Evolutionary conservation across 2,329 filamentous ascomycete species (phyloP).

Genomic region (Didymella glomerata): DNA sequence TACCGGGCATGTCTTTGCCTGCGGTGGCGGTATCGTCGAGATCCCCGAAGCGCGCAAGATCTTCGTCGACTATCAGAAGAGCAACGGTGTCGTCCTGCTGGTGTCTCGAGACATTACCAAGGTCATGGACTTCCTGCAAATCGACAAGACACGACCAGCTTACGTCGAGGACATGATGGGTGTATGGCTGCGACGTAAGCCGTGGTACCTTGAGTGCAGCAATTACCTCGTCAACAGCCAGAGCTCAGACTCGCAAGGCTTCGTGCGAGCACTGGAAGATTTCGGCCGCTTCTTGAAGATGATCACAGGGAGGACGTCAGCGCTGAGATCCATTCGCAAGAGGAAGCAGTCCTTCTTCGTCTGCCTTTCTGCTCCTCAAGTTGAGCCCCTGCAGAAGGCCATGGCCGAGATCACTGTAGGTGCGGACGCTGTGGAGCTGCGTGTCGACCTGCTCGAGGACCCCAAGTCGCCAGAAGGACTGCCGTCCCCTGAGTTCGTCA

Average conservation of each 20-base stretch:
- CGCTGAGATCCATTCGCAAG: conserved; percentile 67
- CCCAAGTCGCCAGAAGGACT: conserved; percentile 65
- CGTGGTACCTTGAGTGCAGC: conserved; percentile 91
- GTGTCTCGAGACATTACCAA: conserved; percentile 88
- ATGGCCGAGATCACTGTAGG: conserved; percentile 80
- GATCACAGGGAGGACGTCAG: conserved; percentile 68
- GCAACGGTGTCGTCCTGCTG: conserved; percentile 83
- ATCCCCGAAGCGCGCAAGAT: conserved; percentile 79
- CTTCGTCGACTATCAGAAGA: conserved; percentile 75
- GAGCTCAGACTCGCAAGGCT: conserved; percentile 60
- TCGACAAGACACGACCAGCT: conserved; percentile 89
- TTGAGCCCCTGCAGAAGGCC: conserved; percentile 69
- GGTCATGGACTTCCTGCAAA: conserved; percentile 86
- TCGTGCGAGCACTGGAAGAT: conserved; percentile 67
- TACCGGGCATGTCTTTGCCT: conserved; percentile 84
- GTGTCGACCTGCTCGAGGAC: conserved; percentile 89
- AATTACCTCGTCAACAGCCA: conserved; percentile 94
- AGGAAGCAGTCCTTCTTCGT: conserved; percentile 87
- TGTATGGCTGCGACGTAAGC: conserved; percentile 88
- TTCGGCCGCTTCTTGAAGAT: conserved; percentile 77
- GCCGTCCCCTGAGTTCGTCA: conserved; percentile 76
- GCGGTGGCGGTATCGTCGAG: conserved; percentile 93
- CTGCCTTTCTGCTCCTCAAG: conserved; percentile 81
- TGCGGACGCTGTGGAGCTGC: conserved; percentile 89
- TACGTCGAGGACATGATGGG: conserved; percentile 92